phyloP scores from a whole-genome alignment of 164 flowering plant species.

The Vitis cinerea region DNA sequence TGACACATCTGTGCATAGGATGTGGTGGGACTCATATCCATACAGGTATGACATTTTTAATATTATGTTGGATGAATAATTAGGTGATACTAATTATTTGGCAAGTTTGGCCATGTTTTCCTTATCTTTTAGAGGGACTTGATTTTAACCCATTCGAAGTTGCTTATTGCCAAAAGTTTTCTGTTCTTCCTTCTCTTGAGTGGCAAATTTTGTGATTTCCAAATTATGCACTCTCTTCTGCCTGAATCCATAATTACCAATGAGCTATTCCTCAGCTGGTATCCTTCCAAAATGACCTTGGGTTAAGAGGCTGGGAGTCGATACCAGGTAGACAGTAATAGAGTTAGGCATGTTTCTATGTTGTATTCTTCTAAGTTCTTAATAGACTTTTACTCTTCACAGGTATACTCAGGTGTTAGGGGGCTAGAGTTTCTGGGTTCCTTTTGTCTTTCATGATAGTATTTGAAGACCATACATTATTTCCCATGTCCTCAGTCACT shows the following conservation, averaged over 20 bases:
- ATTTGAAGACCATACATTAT: neutral
- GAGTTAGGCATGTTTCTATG: no score
- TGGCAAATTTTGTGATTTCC: neutral
- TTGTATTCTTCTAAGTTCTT: no score
- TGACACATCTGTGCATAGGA: conserved; percentile 91
- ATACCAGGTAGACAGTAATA: neutral
- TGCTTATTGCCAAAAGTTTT: neutral
- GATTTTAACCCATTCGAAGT: neutral
- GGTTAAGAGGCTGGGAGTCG: no score
- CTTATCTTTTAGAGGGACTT: neutral
- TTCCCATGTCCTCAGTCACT: neutral
- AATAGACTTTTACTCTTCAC: no score
- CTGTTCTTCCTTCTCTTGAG: neutral
- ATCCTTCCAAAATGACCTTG: no score
- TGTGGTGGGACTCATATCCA: conserved; percentile 99
- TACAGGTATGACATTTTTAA: conserved; percentile 64
- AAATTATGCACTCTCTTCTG: neutral
- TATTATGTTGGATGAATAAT: neutral
- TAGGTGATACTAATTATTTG: neutral
- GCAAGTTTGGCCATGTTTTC: neutral
- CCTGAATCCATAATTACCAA: neutral
- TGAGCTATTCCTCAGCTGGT: no score
- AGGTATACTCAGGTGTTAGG: no score
- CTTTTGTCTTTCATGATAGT: neutral
- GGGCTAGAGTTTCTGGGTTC: neutral